These are phyloP conservation scores for Garcia nutans DNA, from an alignment of 345 rosid species.

Conservation along the genomic window DNA sequence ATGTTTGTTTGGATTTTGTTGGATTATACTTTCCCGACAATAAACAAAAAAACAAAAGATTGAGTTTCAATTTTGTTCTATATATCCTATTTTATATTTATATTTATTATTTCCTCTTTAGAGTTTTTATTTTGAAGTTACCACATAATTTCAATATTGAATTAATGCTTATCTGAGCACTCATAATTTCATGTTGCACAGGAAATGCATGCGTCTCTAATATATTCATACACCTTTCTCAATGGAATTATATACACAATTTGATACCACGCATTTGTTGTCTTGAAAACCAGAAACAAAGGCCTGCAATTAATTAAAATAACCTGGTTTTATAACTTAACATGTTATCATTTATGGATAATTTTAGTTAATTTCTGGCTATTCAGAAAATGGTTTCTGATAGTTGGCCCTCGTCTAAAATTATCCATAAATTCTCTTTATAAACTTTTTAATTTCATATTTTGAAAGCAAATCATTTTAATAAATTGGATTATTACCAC, in stretches of 20 bases:
- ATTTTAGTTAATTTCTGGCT: too few relatives aligned
- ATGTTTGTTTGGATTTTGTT: slow-evolving; percentile 14
- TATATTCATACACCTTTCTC: neutral
- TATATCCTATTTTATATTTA: neutral
- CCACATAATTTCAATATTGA: neutral
- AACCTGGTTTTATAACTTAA: too few relatives aligned
- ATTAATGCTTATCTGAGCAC: neutral
- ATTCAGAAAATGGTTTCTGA: too few relatives aligned
- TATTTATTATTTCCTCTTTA: neutral
- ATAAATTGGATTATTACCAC: too few relatives aligned
- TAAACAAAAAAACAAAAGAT: slow-evolving; percentile 5
- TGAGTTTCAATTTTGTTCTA: neutral
- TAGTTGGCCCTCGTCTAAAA: too few relatives aligned
- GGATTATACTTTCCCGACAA: neutral
- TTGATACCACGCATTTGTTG: neutral
- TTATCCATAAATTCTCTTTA: too few relatives aligned
- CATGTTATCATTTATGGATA: too few relatives aligned
- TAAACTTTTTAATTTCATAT: too few relatives aligned
- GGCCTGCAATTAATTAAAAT: too few relatives aligned
- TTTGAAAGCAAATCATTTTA: too few relatives aligned
- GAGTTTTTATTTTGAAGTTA: neutral
- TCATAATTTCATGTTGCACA: slow-evolving; percentile 1
- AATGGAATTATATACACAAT: neutral
- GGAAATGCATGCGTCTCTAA: neutral
- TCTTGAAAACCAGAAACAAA: too few relatives aligned